phyloP scores from a whole-genome alignment of 768 basidiomycete species.

The Cytidiella melzeri region DNA sequence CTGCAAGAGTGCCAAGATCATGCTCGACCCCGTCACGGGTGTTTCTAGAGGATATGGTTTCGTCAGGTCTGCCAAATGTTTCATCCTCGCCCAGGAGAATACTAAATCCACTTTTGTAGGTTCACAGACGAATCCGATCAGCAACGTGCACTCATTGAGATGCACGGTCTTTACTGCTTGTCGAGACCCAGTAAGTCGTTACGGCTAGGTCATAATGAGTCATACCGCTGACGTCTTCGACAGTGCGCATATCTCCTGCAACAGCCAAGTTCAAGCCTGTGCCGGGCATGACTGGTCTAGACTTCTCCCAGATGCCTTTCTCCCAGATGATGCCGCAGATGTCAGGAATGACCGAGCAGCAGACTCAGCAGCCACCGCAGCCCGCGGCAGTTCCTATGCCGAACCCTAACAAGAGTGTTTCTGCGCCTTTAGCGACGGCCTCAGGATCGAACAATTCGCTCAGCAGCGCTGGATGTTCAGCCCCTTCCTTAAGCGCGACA shows the following conservation, averaged over 20 bases:
- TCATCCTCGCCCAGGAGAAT: conserved; percentile 7
- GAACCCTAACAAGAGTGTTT: conserved; percentile 56
- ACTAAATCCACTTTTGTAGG: conserved; percentile 32
- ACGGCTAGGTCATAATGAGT: conserved; percentile 9
- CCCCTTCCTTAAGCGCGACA: conserved; percentile 25
- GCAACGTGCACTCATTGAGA: conserved; percentile 83
- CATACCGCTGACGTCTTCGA: conserved; percentile 28
- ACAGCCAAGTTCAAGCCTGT: conserved; percentile 81
- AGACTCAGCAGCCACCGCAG: conserved; percentile 33
- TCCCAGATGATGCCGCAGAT: conserved; percentile 17
- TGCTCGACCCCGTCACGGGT: conserved; percentile 87
- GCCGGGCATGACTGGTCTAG: conserved; percentile 30
- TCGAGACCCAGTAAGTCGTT: conserved; percentile 73
- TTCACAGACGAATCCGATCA: conserved; percentile 88
- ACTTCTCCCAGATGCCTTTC: conserved; percentile 39
- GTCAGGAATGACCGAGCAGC: conserved; percentile 15
- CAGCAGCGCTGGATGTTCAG: conserved; percentile 10
- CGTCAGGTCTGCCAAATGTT: conserved; percentile 52
- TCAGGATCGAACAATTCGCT: conserved; percentile 28
- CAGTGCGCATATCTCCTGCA: conserved; percentile 88
- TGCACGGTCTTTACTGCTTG: conserved; percentile 87
- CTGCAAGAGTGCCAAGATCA: conserved; percentile 94
- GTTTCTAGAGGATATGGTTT: conserved; percentile 90
- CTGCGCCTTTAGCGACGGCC: conserved; percentile 55
- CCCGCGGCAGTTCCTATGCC: conserved; percentile 47